These are phyloP conservation scores for Picea glauca DNA, from an alignment of 75 land plant species.

Conservation along the genomic window DNA sequence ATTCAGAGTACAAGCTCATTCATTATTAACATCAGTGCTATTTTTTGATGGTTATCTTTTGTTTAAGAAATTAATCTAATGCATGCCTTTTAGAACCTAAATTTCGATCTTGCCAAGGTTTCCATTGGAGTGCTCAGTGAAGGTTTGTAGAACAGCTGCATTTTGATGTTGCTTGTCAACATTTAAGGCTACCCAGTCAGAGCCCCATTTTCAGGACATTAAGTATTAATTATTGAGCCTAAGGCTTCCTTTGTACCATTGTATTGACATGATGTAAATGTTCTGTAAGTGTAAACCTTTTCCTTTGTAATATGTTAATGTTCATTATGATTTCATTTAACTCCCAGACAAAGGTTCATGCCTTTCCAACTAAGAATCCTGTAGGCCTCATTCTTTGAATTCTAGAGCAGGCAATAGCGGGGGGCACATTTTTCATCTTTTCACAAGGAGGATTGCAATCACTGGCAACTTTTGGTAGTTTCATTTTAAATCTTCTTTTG, in stretches of 20 bases:
- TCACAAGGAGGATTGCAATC: too few relatives aligned
- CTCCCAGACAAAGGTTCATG: not conserved
- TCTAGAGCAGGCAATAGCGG: not conserved
- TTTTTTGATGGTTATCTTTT: not conserved
- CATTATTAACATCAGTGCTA: not conserved
- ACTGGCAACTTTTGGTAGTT: not conserved
- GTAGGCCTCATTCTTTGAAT: not conserved
- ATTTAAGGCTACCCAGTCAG: too few relatives aligned
- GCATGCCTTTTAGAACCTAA: not conserved
- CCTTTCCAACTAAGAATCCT: not conserved
- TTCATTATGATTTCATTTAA: conserved; percentile 2
- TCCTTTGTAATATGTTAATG: not conserved
- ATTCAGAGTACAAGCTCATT: not conserved
- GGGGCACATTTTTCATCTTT: not conserved
- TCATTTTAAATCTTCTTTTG: not conserved
- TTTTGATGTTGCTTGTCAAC: too few relatives aligned
- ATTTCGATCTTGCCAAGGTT: not conserved
- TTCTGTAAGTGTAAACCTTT: not conserved
- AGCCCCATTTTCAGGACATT: too few relatives aligned
- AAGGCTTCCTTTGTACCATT: not conserved
- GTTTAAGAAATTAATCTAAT: not conserved
- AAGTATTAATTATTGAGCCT: too few relatives aligned
- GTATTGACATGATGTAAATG: not conserved
- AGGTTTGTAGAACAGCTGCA: too few relatives aligned
- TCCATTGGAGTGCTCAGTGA: not conserved